Conservation (phyloP, 495 filamentous ascomycete genomes). For the Tuber microsphaerosporum region DNA sequence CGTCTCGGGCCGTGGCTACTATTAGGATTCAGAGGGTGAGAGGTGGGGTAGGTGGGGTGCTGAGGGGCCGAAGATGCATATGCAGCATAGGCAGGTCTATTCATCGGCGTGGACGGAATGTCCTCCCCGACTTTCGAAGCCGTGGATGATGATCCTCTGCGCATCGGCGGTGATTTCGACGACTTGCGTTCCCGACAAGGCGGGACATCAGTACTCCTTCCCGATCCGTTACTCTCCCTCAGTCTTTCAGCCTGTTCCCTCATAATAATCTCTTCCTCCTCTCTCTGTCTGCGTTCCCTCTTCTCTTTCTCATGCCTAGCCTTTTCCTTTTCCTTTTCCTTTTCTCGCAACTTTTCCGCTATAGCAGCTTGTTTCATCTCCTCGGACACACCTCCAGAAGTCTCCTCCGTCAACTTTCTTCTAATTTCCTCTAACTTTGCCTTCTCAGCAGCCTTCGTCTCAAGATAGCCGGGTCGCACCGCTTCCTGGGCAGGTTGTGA, state of each 20-base stretch:
- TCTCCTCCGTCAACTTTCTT: conserved; percentile 27
- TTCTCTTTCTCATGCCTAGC: conserved; percentile 24
- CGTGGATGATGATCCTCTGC: conserved; percentile 33
- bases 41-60: conserved; percentile 15
- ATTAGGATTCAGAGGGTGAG: conserved; percentile 16
- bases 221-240: conserved; percentile 21
- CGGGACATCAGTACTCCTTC: conserved; percentile 32
- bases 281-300: conserved; percentile 8
- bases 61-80: conserved; percentile 29
- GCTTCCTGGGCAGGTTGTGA: conserved; percentile 10
- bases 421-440: conserved; percentile 29
- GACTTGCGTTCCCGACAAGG: conserved; percentile 26
- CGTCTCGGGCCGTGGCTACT: conserved; percentile 20
- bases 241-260: conserved; percentile 10
- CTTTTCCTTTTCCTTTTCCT: conserved; percentile 8
- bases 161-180: conserved; percentile 30
- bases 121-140: conserved; percentile 27
- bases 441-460: conserved; percentile 31
- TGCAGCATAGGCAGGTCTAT: conserved; percentile 13
- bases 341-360: conserved; percentile 13
- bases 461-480: conserved; percentile 33
- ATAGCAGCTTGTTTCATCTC: conserved; percentile 7
- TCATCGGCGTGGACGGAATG: conserved; percentile 24
- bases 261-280: conserved; percentile 3
- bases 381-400: conserved; percentile 13